Conservation (phyloP, 768 basidiomycete species). For the Boletus patriciae region DNA sequence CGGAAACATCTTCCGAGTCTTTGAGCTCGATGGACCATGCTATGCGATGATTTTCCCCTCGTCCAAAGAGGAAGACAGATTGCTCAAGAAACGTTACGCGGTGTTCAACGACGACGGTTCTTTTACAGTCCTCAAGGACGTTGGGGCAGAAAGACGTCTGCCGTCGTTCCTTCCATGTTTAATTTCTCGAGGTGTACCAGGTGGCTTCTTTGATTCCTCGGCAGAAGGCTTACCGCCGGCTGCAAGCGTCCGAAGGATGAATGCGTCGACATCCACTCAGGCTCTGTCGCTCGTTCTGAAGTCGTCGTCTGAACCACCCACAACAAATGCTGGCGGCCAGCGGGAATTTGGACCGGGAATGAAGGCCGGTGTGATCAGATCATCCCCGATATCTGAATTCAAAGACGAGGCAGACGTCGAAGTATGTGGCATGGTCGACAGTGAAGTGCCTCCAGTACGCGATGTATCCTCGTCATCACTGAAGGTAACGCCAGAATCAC, state of each 20-base stretch:
- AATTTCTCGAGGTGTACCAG: constrained; percentile 61
- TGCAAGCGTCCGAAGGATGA: constrained; percentile 69
- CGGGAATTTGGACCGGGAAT: constrained; percentile 54
- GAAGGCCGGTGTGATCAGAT: constrained; percentile 67
- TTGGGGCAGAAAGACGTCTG: constrained; percentile 41
- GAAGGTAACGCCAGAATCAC: constrained; percentile 63
- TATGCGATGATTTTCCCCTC: constrained; percentile 98
- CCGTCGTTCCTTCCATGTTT: constrained; percentile 73
- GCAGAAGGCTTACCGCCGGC: constrained; percentile 52
- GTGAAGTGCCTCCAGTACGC: constrained; percentile 16
- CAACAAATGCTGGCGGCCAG: constrained; percentile 55
- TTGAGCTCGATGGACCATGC: constrained; percentile 98
- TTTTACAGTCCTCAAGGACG: constrained; percentile 92
- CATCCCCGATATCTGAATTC: constrained; percentile 57
- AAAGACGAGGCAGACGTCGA: constrained; percentile 66
- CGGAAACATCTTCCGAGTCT: constrained; percentile 88
- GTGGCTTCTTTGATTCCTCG: constrained; percentile 56
- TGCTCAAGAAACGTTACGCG: constrained; percentile 97
- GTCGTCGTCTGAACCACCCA: constrained; percentile 44
- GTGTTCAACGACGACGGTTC: constrained; percentile 98
- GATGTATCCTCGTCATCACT: constrained; percentile 56
- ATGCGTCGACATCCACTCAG: constrained; percentile 56
- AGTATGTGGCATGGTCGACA: constrained; percentile 49
- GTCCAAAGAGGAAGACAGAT: constrained; percentile 98
- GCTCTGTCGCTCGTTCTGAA: constrained; percentile 22